Evolutionary conservation across 208 protist genomes (phyloP).

Genomic region (Crithidia bombi): DNA sequence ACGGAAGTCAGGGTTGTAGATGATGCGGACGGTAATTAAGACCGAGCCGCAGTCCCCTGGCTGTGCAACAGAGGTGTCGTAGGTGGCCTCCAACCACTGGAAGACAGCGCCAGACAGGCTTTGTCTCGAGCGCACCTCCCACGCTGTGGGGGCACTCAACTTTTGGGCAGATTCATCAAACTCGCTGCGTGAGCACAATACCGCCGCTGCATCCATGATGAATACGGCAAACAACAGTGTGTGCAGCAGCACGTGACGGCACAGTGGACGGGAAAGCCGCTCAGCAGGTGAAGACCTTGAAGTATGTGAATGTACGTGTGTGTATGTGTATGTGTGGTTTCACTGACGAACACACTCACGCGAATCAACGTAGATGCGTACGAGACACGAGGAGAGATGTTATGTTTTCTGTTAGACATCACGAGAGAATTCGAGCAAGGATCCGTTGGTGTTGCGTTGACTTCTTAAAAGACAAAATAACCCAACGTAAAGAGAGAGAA

Average conservation of each 20-base stretch:
- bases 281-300: not conserved
- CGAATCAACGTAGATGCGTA: not conserved
- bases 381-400: not conserved
- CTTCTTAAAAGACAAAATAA: too few relatives aligned
- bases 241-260: not conserved
- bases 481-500: too few relatives aligned
- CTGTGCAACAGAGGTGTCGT: not conserved
- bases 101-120: not conserved
- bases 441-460: too few relatives aligned
- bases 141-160: slow-evolving; percentile 4
- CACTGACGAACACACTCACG: not conserved
- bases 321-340: not conserved
- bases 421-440: too few relatives aligned
- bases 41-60: not conserved
- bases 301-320: not conserved
- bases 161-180: slow-evolving; percentile 2
- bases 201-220: slow-evolving; percentile 3
- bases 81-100: slow-evolving; percentile 29
- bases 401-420: too few relatives aligned
- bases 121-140: slow-evolving; percentile 15
- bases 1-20: slow-evolving; percentile 22
- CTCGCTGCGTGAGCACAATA: slow-evolving; percentile 13
- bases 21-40: slow-evolving; percentile 17
- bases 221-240: not conserved
- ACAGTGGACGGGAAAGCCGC: not conserved